Percentiles rank a stretch among this genome's conserved stretches.
Conservation (phyloP, 2,329 filamentous ascomycete species). For the Torrubiella hemipterigena region DNA sequence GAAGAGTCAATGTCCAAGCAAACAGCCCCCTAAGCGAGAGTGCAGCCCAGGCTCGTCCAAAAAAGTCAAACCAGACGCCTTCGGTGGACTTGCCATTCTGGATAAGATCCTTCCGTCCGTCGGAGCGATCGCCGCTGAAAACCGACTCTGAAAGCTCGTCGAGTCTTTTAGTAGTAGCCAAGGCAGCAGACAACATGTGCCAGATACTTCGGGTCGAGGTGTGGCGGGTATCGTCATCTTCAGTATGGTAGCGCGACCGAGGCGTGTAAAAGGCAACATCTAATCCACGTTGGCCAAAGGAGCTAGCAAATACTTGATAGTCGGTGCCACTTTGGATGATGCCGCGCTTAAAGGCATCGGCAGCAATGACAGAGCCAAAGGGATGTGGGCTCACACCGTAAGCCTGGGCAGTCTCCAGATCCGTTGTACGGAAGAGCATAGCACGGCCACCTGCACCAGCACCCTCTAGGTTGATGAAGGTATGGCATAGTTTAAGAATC, state of each 20-base stretch:
- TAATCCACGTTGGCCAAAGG: constrained; percentile 72
- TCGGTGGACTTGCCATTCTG: constrained; percentile 53
- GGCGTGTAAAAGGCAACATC: constrained; percentile 89
- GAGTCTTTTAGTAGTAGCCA: constrained; percentile 62
- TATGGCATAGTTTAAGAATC: constrained; percentile 66
- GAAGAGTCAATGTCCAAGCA: constrained; percentile 71
- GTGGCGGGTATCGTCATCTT: constrained; percentile 75
- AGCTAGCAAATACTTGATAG: constrained; percentile 69
- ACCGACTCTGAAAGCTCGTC: constrained; percentile 53
- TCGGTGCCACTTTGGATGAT: constrained; percentile 80
- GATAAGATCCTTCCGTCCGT: constrained; percentile 46
- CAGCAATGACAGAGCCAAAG: constrained; percentile 71
- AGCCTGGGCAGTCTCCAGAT: constrained; percentile 70
- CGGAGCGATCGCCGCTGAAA: constrained; percentile 49
- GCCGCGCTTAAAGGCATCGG: constrained; percentile 71
- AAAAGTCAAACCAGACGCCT: constrained; percentile 90
- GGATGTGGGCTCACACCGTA: constrained; percentile 64
- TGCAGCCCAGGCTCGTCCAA: constrained; percentile 67
- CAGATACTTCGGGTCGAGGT: constrained; percentile 62
- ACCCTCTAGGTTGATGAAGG: constrained; percentile 90
- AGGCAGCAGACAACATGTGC: constrained; percentile 86
- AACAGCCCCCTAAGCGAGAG: constrained; percentile 76
- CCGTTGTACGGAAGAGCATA: constrained; percentile 76
- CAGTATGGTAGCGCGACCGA: constrained; percentile 78
- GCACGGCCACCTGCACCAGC: constrained; percentile 85